phyloP scores from a whole-genome alignment of 2,329 filamentous ascomycete genomes.

The Aspergillus sp. region DNA sequence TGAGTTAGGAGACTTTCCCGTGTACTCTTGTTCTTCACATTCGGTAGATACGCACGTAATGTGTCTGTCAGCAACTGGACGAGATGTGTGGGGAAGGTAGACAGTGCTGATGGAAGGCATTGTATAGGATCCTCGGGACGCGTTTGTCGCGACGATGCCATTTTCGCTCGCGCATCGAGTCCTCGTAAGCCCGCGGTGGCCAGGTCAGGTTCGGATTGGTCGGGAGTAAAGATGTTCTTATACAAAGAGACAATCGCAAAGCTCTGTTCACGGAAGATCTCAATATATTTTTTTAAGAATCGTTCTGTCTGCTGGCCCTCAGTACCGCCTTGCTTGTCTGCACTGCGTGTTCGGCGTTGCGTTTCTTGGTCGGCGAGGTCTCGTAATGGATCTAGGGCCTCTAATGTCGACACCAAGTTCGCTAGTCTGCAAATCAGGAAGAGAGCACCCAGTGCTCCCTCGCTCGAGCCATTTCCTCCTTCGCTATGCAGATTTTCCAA shows the following conservation, averaged over 20 bases:
- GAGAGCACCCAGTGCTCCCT: constrained; percentile 70
- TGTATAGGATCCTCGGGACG: constrained; percentile 27
- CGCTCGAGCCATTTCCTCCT: constrained; percentile 27
- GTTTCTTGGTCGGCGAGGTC: constrained; percentile 87
- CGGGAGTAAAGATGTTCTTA: constrained; percentile 72
- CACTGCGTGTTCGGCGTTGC: constrained; percentile 33
- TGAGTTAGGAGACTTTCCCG: constrained; percentile 86
- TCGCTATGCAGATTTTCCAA: constrained; percentile 46
- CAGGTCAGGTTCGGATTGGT: constrained; percentile 34
- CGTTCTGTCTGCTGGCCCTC: constrained; percentile 86
- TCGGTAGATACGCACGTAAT: constrained; percentile 68
- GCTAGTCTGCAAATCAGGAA: constrained; percentile 82
- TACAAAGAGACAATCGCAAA: constrained; percentile 95
- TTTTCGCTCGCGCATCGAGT: constrained; percentile 21
- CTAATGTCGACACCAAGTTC: constrained; percentile 70
- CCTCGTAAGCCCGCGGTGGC: constrained; percentile 20
- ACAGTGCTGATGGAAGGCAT: constrained; percentile 66
- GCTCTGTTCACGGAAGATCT: constrained; percentile 95
- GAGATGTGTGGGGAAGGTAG: constrained; percentile 78
- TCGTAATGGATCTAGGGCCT: constrained; percentile 74
- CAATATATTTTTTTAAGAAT: constrained; percentile 90
- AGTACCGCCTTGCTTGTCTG: constrained; percentile 20
- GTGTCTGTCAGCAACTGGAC: constrained; percentile 75
- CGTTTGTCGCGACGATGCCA: constrained; percentile 14
- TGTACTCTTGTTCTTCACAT: constrained; percentile 69